A percentile compares a stretch with the other conserved stretches of the same genome.
phyloP scores from a whole-genome alignment of 805 yeast genomes.

The Lipomyces sp. region DNA sequence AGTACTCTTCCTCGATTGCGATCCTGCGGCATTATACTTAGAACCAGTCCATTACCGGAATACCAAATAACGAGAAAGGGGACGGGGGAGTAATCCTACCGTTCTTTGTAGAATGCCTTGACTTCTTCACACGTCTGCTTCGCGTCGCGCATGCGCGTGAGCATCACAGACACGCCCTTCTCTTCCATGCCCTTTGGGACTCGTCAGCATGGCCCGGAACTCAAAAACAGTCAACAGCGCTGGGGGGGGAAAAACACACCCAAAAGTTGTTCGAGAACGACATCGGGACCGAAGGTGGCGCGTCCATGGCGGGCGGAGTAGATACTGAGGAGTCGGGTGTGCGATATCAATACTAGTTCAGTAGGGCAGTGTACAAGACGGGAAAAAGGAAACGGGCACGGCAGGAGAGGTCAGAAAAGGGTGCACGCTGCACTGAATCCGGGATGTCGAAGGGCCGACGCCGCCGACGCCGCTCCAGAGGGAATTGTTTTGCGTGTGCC shows the following conservation, averaged over 20 bases:
- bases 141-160: slow-evolving; percentile 57
- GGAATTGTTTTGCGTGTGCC: too few relatives aligned
- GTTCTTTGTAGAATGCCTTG: slow-evolving; percentile 49
- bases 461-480: too few relatives aligned
- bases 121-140: slow-evolving; percentile 56
- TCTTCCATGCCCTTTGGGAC: slow-evolving; percentile 51
- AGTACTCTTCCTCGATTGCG: slow-evolving; percentile 70
- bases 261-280: slow-evolving; percentile 32
- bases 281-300: slow-evolving; percentile 26
- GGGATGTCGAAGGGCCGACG: too few relatives aligned
- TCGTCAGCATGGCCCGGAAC: neutral
- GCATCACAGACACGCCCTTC: slow-evolving; percentile 54
- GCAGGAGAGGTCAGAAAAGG: too few relatives aligned
- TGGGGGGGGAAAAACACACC: slow-evolving; percentile 16
- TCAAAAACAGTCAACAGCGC: neutral
- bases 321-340: too few relatives aligned
- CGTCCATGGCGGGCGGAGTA: too few relatives aligned
- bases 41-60: slow-evolving; percentile 40
- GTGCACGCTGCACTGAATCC: too few relatives aligned
- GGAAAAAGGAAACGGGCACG: too few relatives aligned
- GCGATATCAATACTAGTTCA: too few relatives aligned
- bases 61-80: slow-evolving; percentile 13
- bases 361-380: too few relatives aligned
- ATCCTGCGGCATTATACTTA: too few relatives aligned
- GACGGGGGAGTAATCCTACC: slow-evolving; percentile 25